These are phyloP conservation scores for Pythium brassicae DNA, from an alignment of 352 stramenopile species.

Conservation along the genomic window DNA sequence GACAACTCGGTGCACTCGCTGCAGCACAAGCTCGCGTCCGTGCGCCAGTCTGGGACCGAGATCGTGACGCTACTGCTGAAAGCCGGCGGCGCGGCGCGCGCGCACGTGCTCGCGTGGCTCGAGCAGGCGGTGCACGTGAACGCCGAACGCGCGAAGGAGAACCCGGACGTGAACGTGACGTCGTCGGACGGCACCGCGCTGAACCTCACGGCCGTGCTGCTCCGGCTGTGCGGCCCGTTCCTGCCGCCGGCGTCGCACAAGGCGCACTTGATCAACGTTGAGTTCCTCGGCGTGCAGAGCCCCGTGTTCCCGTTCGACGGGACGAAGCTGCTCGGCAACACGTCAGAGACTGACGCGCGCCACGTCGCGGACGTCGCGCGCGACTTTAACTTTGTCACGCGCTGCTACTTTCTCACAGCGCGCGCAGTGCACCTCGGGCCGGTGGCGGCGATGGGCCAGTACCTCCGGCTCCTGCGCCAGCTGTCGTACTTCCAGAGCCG, in stretches of 20 bases:
- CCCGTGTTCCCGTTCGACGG: slow-evolving; percentile 60
- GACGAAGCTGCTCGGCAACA: slow-evolving; percentile 43
- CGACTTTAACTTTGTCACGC: slow-evolving; percentile 96
- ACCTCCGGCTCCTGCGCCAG: slow-evolving; percentile 87
- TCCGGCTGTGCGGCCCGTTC: slow-evolving; percentile 80
- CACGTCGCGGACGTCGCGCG: slow-evolving; percentile 10
- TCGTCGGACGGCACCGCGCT: slow-evolving; percentile 74
- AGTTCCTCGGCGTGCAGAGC: slow-evolving; percentile 48
- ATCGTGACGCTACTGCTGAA: slow-evolving; percentile 72
- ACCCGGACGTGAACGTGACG: slow-evolving; percentile 60
- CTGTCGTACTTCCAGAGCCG: slow-evolving; percentile 85
- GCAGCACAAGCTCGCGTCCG: slow-evolving; percentile 63
- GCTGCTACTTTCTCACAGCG: slow-evolving; percentile 95
- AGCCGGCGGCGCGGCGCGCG: slow-evolving; percentile 41
- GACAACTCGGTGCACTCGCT: slow-evolving; percentile 65
- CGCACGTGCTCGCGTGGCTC: slow-evolving; percentile 71
- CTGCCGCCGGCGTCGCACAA: slow-evolving; percentile 77
- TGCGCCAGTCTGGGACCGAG: slow-evolving; percentile 55
- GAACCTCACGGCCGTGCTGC: slow-evolving; percentile 73
- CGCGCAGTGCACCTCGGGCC: slow-evolving; percentile 91
- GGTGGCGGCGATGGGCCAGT: slow-evolving; percentile 77
- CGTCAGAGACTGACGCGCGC: slow-evolving; percentile 17
- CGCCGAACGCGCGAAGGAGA: slow-evolving; percentile 71
- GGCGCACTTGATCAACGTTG: slow-evolving; percentile 57
- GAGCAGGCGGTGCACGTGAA: slow-evolving; percentile 75